Evolutionary conservation across 176 grass and related monocot species (phyloP), one percentile per base, ranked within the genome.

Genomic region (Thalia dealbata): DNA sequence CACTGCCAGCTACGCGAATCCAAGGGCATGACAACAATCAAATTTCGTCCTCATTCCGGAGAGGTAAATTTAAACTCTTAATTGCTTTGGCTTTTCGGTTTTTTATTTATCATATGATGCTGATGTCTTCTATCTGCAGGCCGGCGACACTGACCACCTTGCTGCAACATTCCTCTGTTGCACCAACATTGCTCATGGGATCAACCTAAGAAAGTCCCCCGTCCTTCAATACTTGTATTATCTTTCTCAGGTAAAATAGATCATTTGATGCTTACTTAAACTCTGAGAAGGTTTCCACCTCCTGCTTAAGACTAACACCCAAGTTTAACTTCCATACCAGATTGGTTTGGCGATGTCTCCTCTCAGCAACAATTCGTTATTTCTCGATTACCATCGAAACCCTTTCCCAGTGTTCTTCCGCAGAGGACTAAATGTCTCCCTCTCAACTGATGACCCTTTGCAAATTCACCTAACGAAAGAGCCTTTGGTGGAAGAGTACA

Each of bases 301-400:
- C 12, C 15, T 54, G 28, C 2, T 41, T 43, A 54, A 54, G 21
- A 56, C 67, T 25, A 46, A 42, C 14, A 48, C 13, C n/a, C 48
- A 14, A 69, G 38, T 52, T 78, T 38, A 76, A 14, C 76, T 82
- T 76, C n/a, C 25, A 7, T 56, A 76, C 70, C 78, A 96, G 92
- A 92, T 96, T 89, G 92, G 92, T 74, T 84, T 96, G 63, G 92
- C 92, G 23, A 92, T 96, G 92, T 96, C 92, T 87, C 89, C 92
- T 66, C 84, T 96, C 41, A 96, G 92, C 77, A 96, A 96, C 86
- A 96, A 92, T 61, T 96, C 89, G 12, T 59, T 92, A 69, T 96
- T 96, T 78, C 86, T 96, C 67, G 86, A 96, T 71, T 96, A 96
- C 38, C 92, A 96, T 73, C 82, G 92, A 67, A 96, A 96, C 78